Evolutionary conservation across 768 basidiomycete species (phyloP).

Genomic region (Phanerodontia chrysosporium): DNA sequence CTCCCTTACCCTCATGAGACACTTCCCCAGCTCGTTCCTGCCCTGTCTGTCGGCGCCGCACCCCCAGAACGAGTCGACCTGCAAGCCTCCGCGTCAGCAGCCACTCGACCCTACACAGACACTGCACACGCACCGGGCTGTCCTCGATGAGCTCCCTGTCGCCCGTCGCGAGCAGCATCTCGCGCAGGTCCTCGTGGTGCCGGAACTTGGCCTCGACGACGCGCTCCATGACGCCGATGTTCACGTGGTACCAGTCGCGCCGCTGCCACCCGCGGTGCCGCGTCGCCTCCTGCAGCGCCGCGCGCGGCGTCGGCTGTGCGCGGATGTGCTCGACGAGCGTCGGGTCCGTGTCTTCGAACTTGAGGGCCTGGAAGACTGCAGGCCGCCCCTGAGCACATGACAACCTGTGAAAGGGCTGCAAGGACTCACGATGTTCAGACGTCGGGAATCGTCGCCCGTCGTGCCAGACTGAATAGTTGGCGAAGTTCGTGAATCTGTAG

Average conservation of each 20-base stretch:
- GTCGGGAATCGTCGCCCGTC: background rate
- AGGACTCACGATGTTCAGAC: background rate
- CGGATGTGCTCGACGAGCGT: conserved; percentile 67
- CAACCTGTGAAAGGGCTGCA: background rate
- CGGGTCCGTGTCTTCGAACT: conserved; percentile 61
- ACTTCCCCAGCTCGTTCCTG: conserved; percentile 71
- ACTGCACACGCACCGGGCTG: conserved; percentile 13
- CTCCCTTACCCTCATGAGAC: conserved; percentile 47
- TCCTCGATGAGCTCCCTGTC: conserved; percentile 70
- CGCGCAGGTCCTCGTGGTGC: conserved; percentile 58
- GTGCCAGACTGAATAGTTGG: background rate
- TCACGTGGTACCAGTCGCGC: conserved; percentile 65
- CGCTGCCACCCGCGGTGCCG: conserved; percentile 59
- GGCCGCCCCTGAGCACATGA: background rate
- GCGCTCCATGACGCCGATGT: conserved; percentile 50
- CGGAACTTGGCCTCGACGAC: conserved; percentile 63
- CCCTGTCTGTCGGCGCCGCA: conserved; percentile 60
- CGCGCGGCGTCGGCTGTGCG: conserved; percentile 56
- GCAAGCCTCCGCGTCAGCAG: background rate
- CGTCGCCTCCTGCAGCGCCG: conserved; percentile 67
- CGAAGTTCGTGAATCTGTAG: background rate
- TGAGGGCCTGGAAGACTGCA: background rate
- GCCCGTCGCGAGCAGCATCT: conserved; percentile 59
- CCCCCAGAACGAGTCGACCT: conserved; percentile 68
- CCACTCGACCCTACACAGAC: background rate